Percentiles rank a stretch among this genome's conserved stretches.
These are phyloP conservation scores for Lactuca saligna DNA, from an alignment of 129 eudicot genomes.

Conservation along the genomic window DNA sequence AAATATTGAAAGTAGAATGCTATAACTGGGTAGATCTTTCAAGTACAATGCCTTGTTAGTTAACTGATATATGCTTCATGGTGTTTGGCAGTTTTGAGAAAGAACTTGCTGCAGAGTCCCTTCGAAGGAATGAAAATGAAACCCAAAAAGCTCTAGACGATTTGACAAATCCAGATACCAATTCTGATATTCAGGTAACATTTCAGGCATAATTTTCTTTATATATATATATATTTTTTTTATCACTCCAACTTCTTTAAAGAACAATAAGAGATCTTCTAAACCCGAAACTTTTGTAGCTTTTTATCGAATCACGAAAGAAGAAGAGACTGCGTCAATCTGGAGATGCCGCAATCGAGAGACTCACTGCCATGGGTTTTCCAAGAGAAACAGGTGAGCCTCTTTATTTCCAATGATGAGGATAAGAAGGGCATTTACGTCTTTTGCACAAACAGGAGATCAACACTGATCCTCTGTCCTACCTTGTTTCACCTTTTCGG, in stretches of 20 bases:
- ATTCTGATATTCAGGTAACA: constrained; percentile 64
- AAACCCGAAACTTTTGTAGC: constrained; percentile 38
- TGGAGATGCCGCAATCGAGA: constrained; percentile 45
- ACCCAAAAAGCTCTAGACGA: constrained; percentile 79
- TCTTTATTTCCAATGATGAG: neutral
- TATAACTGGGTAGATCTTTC: neutral
- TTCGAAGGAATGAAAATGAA: constrained; percentile 89
- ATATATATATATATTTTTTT: too few species aligned
- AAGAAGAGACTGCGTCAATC: constrained; percentile 58
- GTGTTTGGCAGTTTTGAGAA: constrained; percentile 61
- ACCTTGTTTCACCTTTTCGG: too few species aligned
- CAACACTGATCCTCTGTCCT: too few species aligned
- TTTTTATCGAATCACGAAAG: constrained; percentile 64
- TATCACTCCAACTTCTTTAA: too few species aligned
- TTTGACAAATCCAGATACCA: constrained; percentile 81
- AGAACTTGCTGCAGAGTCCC: constrained; percentile 89
- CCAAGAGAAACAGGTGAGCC: constrained; percentile 66
- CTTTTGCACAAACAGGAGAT: too few species aligned
- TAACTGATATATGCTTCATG: constrained; percentile 7
- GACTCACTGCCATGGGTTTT: constrained; percentile 72
- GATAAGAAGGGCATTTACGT: too few species aligned
- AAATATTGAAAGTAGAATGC: neutral
- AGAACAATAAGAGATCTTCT: neutral
- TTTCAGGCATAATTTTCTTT: too few species aligned
- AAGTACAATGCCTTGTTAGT: neutral